Conservation (phyloP, 2,329 filamentous ascomycete species). For the Aspergillus pseudotamarii region DNA sequence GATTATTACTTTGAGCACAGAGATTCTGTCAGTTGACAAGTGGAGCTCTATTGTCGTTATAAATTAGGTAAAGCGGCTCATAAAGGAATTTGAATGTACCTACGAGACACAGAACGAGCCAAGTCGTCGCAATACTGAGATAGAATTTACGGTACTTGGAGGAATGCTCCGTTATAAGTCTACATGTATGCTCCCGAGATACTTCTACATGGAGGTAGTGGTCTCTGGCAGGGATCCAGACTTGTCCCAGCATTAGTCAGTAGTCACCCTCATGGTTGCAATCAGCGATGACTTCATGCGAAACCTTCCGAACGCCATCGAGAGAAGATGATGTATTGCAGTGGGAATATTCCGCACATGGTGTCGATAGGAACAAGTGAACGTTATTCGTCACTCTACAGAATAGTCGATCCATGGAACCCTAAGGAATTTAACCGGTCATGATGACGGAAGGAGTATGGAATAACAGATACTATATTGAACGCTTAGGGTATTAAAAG, state of each 20-base stretch:
- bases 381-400: background rate
- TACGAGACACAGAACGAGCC: background rate
- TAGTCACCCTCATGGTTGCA: background rate
- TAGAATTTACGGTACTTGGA: background rate
- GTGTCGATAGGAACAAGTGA: background rate
- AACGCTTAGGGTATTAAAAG: background rate
- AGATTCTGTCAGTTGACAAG: background rate
- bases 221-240: background rate
- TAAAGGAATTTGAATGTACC: background rate
- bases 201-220: background rate
- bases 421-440: background rate
- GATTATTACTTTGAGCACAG: background rate
- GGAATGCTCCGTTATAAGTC: background rate
- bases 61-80: background rate
- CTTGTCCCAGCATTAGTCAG: background rate
- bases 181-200: background rate
- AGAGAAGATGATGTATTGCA: slow-evolving; percentile 1
- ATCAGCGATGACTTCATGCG: slow-evolving; percentile 1
- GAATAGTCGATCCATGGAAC: background rate
- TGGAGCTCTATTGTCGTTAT: background rate
- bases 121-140: background rate
- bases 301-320: background rate
- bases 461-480: background rate
- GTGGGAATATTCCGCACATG: background rate
- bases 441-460: background rate